Conservation (phyloP, 192 early-diverging fungal genomes). For the Mortierella claussenii region DNA sequence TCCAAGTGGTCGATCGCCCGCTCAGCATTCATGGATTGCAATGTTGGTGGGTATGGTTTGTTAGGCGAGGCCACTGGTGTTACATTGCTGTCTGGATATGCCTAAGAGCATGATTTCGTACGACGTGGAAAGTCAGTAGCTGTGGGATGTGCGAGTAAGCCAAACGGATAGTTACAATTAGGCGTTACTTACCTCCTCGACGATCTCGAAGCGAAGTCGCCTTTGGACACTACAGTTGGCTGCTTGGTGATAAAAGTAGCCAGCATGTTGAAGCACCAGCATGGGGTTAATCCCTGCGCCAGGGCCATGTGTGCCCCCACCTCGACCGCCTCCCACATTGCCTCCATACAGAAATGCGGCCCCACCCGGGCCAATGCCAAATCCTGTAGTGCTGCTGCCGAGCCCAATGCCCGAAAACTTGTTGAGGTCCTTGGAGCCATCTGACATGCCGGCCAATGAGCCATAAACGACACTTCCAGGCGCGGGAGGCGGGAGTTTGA, state of each 20-base stretch:
- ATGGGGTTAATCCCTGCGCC: constrained; percentile 64
- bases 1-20: constrained; percentile 70
- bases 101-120: neutral
- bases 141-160: no score
- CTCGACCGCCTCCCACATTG: constrained; percentile 43
- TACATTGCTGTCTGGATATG: constrained; percentile 24
- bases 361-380: constrained; percentile 38
- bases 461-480: constrained; percentile 55
- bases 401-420: constrained; percentile 46
- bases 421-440: constrained; percentile 44
- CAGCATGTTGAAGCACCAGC: constrained; percentile 84
- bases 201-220: constrained; percentile 65
- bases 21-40: constrained; percentile 58
- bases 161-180: no score
- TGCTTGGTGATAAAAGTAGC: constrained; percentile 83
- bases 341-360: constrained; percentile 30
- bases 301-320: constrained; percentile 42
- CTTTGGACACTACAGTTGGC: constrained; percentile 81
- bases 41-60: constrained; percentile 50
- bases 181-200: constrained; percentile 45
- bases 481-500: constrained; percentile 73
- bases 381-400: constrained; percentile 43
- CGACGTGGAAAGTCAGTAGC: neutral
- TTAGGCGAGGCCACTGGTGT: constrained; percentile 22
- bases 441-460: constrained; percentile 43